Conservation (phyloP, 257 asterid species). For the Gentiana dahurica region DNA sequence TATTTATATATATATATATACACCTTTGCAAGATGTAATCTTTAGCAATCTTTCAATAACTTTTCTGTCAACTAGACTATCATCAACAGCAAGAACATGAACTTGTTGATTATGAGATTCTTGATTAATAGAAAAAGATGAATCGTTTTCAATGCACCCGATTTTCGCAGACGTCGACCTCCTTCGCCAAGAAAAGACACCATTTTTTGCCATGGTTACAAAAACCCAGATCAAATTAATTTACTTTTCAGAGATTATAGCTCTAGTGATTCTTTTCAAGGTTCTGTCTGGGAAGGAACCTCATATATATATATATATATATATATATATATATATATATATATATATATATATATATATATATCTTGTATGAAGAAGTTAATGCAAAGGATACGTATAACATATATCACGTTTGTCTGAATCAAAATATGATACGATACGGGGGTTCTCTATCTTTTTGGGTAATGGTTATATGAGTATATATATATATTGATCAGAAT, state of each 20-base stretch:
- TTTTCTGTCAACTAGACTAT: slow-evolving; percentile 28
- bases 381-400: slow-evolving; percentile 3
- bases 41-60: slow-evolving; percentile 31
- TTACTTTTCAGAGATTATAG: background rate
- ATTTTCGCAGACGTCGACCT: slow-evolving; percentile 3
- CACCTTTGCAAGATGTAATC: slow-evolving; percentile 34
- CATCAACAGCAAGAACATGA: slow-evolving; percentile 37
- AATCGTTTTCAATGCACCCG: slow-evolving; percentile 13
- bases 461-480: slow-evolving; percentile 7
- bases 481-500: slow-evolving; percentile 4
- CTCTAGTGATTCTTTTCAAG: slow-evolving; percentile 3
- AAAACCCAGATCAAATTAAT: slow-evolving; percentile 7
- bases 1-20: background rate
- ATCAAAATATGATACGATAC: slow-evolving; percentile 7
- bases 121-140: slow-evolving; percentile 2
- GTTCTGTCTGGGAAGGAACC: background rate
- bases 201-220: slow-evolving; percentile 17
- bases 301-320: background rate
- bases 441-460: slow-evolving; percentile 8
- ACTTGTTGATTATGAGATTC: slow-evolving; percentile 15
- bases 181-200: slow-evolving; percentile 19
- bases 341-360: too few relatives aligned
- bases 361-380: slow-evolving; percentile 6
- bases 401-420: slow-evolving; percentile 2
- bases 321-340: too few relatives aligned